phyloP scores from a whole-genome alignment of 2,329 filamentous ascomycete species.

The Trichoderma sp. region DNA sequence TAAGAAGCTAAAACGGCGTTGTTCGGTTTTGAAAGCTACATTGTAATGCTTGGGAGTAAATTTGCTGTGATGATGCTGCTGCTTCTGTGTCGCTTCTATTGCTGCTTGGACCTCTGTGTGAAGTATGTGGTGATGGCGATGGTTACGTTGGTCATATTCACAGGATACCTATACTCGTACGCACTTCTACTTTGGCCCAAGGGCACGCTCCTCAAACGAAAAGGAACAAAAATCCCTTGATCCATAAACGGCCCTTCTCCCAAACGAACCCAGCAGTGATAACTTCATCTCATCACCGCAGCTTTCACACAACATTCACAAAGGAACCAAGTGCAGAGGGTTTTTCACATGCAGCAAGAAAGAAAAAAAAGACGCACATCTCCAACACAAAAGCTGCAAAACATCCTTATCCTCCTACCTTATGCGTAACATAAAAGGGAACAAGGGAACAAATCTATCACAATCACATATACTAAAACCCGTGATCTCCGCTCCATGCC shows the following conservation, averaged over 20 bases:
- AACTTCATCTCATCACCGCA: neutral
- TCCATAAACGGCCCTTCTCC: conserved; percentile 1
- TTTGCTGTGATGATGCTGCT: neutral
- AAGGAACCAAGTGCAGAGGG: neutral
- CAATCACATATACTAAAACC: conserved; percentile 11
- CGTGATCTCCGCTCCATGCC: conserved; percentile 15
- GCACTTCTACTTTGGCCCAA: neutral
- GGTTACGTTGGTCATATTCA: neutral
- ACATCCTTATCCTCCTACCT: neutral
- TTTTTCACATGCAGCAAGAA: neutral
- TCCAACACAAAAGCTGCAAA: neutral
- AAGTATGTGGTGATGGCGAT: neutral
- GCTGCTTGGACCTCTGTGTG: neutral
- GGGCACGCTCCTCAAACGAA: neutral
- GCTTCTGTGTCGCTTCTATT: neutral
- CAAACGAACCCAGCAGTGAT: neutral
- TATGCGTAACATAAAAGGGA: neutral
- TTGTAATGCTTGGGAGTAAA: neutral
- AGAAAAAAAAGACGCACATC: neutral
- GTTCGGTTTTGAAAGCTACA: neutral
- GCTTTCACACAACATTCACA: neutral
- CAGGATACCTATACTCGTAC: neutral
- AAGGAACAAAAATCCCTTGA: neutral
- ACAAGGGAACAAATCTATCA: neutral
- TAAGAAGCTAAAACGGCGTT: conserved; percentile 12